phyloP scores from a whole-genome alignment of 495 filamentous ascomycete species.

The Hyaloscypha bicolor region DNA sequence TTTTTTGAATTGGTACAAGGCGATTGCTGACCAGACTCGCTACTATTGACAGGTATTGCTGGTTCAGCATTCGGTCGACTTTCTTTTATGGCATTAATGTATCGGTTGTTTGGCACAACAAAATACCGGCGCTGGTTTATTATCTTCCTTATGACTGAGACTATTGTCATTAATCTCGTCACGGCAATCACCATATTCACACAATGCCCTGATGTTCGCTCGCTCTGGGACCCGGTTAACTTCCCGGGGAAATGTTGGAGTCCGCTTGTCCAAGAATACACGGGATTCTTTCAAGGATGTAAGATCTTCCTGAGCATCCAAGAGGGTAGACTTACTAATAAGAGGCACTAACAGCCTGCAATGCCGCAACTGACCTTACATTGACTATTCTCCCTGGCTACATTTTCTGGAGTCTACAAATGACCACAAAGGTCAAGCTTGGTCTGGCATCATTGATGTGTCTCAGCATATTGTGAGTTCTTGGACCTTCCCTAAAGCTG shows the following conservation, averaged over 20 bases:
- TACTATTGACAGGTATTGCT: not conserved
- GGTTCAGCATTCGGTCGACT: constrained; percentile 1
- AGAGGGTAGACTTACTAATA: not conserved
- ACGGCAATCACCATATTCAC: constrained; percentile 1
- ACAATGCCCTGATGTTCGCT: constrained; percentile 4
- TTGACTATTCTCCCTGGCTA: too few species aligned
- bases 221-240: not conserved
- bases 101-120: constrained; percentile 7
- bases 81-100: constrained; percentile 1
- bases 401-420: too few species aligned
- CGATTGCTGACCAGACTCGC: too few species aligned
- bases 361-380: not conserved
- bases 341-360: constrained; percentile 3
- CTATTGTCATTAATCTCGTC: not conserved
- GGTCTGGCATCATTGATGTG: too few species aligned
- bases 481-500: not conserved
- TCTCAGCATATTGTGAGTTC: not conserved
- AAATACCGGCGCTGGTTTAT: constrained; percentile 7
- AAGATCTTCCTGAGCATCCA: not conserved
- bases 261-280: constrained; percentile 8
- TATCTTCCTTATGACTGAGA: not conserved
- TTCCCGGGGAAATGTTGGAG: constrained; percentile 6
- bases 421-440: too few species aligned
- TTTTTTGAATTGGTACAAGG: too few species aligned
- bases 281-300: constrained; percentile 3